Evolutionary conservation across 371 early-diverging fungal genomes (phyloP), one percentile per base, ranked within the genome.

Genomic region (Batkoa obscura): DNA sequence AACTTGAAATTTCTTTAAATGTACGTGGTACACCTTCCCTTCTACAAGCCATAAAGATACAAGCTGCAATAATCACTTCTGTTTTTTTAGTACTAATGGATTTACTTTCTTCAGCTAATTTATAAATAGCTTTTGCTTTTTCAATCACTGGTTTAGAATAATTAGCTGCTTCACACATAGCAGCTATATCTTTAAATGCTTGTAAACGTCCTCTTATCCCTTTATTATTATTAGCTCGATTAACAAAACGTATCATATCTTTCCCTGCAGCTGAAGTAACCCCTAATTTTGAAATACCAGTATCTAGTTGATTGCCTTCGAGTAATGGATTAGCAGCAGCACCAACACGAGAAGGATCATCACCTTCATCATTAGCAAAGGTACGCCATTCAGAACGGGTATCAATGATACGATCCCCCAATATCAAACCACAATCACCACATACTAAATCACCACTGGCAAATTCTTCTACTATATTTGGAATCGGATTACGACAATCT

Each of bases 341-440:
- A 68, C 99, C 99, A 12, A 98, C 98, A 81, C 99, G 93, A 62
- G 93, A 92, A 43, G 98, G 98, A 70, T 99, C 99, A 65, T 90
- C 92, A 49, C 87, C 88, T 60, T 84, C 89, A 60, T 90, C 92
- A 69, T 93, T 89, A 46, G 87, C 81, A 72, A 99, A 99, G 0
- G 94, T 96, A 61, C 99, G 83, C 99, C 99, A 99, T 69, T 99
- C 99, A 4, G 92, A 88, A 23, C 97, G 77, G 9, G 98, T 96
- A 69, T 99, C 99, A 55, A 99, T 94, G 58, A 99, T 91, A 50
- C 97, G 79, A 69, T 94, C 87, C 42, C 92, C 94, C 33, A 99
- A 75, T 3, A 98, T 90, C 39, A 94, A 69, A 35, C 98, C 99
- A 68, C 99, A 99, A 66, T 86, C 84, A 36, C 95, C 95, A 68